Conservation (phyloP, 345 rosid species). For the Salix dunnii region DNA sequence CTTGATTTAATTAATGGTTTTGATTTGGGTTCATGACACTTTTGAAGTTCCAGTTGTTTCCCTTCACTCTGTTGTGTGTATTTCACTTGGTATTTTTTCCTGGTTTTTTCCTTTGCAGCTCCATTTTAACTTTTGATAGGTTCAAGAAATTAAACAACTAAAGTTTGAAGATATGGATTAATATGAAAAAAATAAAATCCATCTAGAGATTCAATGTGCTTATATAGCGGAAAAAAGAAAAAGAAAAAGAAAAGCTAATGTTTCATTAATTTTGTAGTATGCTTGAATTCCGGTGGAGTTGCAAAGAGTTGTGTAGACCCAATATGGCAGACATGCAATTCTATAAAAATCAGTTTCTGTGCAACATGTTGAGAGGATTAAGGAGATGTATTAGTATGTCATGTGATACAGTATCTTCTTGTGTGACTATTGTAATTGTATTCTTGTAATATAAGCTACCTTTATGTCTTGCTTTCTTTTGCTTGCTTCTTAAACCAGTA, state of each 20-base stretch:
- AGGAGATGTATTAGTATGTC: background rate
- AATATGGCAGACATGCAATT: background rate
- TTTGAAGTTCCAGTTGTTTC: background rate
- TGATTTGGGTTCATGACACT: background rate
- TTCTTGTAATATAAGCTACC: background rate
- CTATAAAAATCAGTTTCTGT: background rate
- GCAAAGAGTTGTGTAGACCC: background rate
- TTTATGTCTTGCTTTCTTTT: background rate
- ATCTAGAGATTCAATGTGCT: background rate
- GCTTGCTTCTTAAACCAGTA: background rate
- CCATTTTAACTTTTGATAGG: background rate
- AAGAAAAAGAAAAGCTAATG: background rate
- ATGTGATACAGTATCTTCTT: background rate
- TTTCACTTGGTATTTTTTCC: background rate
- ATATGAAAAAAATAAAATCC: background rate
- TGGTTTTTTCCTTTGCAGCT: slow-evolving; percentile 6
- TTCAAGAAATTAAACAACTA: background rate
- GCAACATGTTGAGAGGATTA: background rate
- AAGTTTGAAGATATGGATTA: background rate
- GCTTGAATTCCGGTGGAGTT: background rate
- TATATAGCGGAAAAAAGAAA: background rate
- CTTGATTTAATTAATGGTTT: background rate
- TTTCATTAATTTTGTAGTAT: background rate
- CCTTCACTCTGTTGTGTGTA: background rate
- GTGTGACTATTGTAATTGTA: background rate